Evolutionary conservation across 2,329 filamentous ascomycete species (phyloP).

Genomic region (Aspergillus tamarii): DNA sequence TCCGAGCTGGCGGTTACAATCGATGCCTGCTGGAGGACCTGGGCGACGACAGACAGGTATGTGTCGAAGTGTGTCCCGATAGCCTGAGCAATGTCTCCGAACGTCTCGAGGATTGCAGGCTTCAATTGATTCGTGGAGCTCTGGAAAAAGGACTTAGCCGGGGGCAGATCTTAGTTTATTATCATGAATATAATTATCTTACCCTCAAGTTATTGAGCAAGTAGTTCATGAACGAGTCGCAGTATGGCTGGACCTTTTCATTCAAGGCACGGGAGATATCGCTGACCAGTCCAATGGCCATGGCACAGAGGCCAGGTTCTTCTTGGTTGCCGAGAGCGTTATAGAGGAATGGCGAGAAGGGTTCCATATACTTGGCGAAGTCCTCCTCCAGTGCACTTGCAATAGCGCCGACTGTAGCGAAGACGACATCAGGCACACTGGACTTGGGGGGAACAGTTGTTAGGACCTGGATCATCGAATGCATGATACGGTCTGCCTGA

Average conservation of each 20-base stretch:
- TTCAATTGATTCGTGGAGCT: constrained; percentile 94
- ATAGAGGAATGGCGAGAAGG: constrained; percentile 89
- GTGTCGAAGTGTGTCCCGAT: constrained; percentile 91
- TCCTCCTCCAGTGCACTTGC: constrained; percentile 89
- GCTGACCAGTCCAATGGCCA: constrained; percentile 96
- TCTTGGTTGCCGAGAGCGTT: constrained; percentile 95
- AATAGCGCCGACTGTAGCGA: constrained; percentile 88
- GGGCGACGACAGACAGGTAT: constrained; percentile 88
- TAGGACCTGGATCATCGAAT: constrained; percentile 79
- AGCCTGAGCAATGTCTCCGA: constrained; percentile 94
- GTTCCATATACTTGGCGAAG: constrained; percentile 97
- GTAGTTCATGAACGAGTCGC: constrained; percentile 98
- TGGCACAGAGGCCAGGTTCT: constrained; percentile 88
- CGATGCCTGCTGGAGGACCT: constrained; percentile 91
- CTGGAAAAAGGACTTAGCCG: constrained; percentile 51
- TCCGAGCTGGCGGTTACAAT: constrained; percentile 78
- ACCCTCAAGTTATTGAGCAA: constrained; percentile 87
- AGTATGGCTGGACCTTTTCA: constrained; percentile 89
- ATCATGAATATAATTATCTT: constrained; percentile 22
- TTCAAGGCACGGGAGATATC: constrained; percentile 93
- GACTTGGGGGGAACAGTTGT: constrained; percentile 79
- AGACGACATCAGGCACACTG: constrained; percentile 90
- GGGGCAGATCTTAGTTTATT: constrained; percentile 15
- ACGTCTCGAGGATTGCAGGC: constrained; percentile 95
- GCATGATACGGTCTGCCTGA: constrained; percentile 93